phyloP scores from a whole-genome alignment of 148 eudicot genomes.

The Tetragonia tetragonoides region DNA sequence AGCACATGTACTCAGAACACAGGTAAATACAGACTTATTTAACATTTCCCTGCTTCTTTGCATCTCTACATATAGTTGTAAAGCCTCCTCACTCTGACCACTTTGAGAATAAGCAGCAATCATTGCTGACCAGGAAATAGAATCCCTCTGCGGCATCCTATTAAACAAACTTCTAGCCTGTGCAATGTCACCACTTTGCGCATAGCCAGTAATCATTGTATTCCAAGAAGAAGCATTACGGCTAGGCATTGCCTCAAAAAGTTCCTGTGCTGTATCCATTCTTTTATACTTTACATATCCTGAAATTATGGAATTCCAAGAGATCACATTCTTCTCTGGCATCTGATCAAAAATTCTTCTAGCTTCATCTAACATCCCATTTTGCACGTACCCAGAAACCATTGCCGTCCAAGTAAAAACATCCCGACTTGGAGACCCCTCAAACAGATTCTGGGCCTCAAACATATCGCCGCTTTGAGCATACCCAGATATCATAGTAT shows the following conservation, averaged over 20 bases:
- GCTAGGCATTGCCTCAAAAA: slow-evolving; percentile 47
- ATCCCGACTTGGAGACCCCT: slow-evolving; percentile 41
- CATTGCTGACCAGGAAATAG: slow-evolving; percentile 51
- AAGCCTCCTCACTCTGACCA: slow-evolving; percentile 44
- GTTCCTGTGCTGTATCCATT: slow-evolving; percentile 31
- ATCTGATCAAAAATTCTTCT: slow-evolving; percentile 38
- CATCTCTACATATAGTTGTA: slow-evolving; percentile 38
- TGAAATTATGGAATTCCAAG: slow-evolving; percentile 43
- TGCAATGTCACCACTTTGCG: slow-evolving; percentile 26
- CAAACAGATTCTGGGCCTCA: slow-evolving; percentile 41
- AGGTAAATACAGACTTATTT: slow-evolving; percentile 41
- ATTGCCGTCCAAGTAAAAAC: slow-evolving; percentile 55
- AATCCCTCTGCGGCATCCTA: slow-evolving; percentile 39
- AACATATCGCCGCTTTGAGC: slow-evolving; percentile 41
- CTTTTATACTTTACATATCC: slow-evolving; percentile 30
- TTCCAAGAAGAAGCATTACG: slow-evolving; percentile 42
- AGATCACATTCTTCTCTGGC: slow-evolving; percentile 45
- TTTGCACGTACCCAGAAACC: slow-evolving; percentile 50
- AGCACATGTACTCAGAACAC: slow-evolving; percentile 49
- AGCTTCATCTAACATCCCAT: slow-evolving; percentile 44
- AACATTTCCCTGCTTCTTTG: slow-evolving; percentile 28
- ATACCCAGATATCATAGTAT: slow-evolving; percentile 47
- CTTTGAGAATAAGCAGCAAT: slow-evolving; percentile 46
- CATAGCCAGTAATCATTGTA: slow-evolving; percentile 41
- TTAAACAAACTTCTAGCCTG: slow-evolving; percentile 35